Evolutionary conservation across 78 protist species (phyloP), one percentile per base, ranked within the genome.

Genomic region (Pigoraptor vietnamica): DNA sequence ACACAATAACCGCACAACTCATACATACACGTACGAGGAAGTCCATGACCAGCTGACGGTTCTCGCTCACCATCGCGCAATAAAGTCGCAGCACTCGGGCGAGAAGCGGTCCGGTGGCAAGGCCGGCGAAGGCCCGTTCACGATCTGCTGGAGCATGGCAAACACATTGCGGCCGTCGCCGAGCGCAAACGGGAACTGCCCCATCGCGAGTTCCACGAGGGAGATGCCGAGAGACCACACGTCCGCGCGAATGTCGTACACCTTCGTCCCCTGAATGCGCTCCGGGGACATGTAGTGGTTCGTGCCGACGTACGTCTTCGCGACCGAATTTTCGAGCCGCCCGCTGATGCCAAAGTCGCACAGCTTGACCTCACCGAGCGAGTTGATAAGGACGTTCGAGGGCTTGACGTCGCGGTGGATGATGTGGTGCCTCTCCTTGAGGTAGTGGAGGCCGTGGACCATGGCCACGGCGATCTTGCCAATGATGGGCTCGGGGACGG

Each of bases 331-430:
- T 1, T 39, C 93, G 36, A 86, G 89, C 2, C 89, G 39, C 0
- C 81, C 90, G 33, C 90, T 24, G 87, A 96, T 95, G 24, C 98
- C 98, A 24, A 96, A 96, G 87, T 96, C 98, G 23, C 97, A 91
- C 35, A 96, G 56, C 91, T 95, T 95, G 56, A 95, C 81, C 35
- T 79, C 39, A 38, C 98, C 98, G 24, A 2, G 33, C 2, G 39
- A 6, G 87, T 39, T 90, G 89, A 96, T 24, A 24, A 96, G 92
- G 14, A 96, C 40, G 83, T 96, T 96, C 29, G 95, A 87, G 2
- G 98, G 97, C 92, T 96, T 96, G 87, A 96, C 33, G 56, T 96
- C 98, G 9, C 93, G 91, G 87, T 92, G 94, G 35, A 93, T 92
- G 55, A 91, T 34, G 33, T 39, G 48, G 35, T 23, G 92, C 40